phyloP scores from a whole-genome alignment of 208 protist genomes.

The Naegleria gruberi region DNA sequence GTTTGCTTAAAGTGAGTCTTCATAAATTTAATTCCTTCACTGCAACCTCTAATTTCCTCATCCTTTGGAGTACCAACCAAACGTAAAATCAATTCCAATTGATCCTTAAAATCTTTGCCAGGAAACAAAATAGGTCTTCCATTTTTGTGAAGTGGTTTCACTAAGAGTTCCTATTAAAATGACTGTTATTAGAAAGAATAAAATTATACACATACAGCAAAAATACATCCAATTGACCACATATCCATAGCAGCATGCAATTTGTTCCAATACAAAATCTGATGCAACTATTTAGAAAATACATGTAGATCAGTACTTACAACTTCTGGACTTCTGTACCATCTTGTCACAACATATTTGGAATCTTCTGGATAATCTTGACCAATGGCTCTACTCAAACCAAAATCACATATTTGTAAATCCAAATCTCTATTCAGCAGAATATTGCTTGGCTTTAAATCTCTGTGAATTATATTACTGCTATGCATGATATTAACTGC shows the following conservation, averaged over 20 bases:
- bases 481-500: neutral
- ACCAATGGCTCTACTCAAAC: neutral
- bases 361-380: conserved; percentile 1
- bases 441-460: conserved; percentile 12
- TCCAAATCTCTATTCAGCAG: neutral
- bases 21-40: neutral
- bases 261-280: conserved; percentile 62
- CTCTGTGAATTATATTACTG: conserved; percentile 15
- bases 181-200: neutral
- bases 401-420: conserved; percentile 23
- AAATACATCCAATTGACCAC: conserved; percentile 9
- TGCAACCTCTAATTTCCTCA: neutral
- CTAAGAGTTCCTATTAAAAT: neutral
- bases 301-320: neutral
- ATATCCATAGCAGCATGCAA: conserved; percentile 35
- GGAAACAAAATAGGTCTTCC: neutral
- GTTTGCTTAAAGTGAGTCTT: neutral
- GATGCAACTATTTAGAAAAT: neutral
- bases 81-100: neutral
- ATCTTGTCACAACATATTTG: neutral
- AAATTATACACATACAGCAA: neutral
- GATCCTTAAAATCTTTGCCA: conserved; percentile 1
- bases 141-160: neutral
- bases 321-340: neutral
- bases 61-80: neutral